These are phyloP conservation scores for Solanum appendiculatum DNA, from an alignment of 257 asterid genomes.

Conservation along the genomic window DNA sequence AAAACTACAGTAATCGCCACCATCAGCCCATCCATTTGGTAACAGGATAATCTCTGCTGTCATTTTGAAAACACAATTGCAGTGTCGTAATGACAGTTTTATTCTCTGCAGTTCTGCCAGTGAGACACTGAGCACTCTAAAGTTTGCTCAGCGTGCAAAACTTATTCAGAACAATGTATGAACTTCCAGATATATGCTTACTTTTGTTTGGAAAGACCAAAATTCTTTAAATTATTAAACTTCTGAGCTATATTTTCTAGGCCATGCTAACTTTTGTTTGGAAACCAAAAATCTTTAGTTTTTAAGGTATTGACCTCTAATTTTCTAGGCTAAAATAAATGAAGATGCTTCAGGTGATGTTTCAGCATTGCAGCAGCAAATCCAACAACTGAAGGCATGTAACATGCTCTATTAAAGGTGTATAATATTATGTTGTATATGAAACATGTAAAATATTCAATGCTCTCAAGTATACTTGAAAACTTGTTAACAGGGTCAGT, in stretches of 20 bases:
- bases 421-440: not conserved
- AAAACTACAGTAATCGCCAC: constrained; percentile 79
- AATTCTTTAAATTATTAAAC: not conserved
- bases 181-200: not conserved
- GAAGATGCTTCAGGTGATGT: constrained; percentile 83
- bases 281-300: not conserved
- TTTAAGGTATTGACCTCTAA: not conserved
- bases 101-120: constrained; percentile 50
- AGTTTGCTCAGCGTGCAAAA: constrained; percentile 87
- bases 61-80: not conserved
- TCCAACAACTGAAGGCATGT: constrained; percentile 63
- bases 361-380: constrained; percentile 62
- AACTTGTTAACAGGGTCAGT: constrained; percentile 51
- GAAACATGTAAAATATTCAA: constrained; percentile 5
- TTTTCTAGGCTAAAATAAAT: constrained; percentile 69
- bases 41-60: not conserved
- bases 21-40: constrained; percentile 83
- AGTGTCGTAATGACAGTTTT: not conserved
- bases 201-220: not conserved
- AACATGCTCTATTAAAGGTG: constrained; percentile 35
- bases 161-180: constrained; percentile 82
- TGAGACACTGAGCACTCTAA: constrained; percentile 77
- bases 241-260: not conserved
- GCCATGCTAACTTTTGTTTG: not conserved
- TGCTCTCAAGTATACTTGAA: constrained; percentile 6